A percentile compares a stretch with the other conserved stretches of the same genome.
Evolutionary conservation across 2,329 filamentous ascomycete genomes (phyloP).

Genomic region (Fusarium begoniae): DNA sequence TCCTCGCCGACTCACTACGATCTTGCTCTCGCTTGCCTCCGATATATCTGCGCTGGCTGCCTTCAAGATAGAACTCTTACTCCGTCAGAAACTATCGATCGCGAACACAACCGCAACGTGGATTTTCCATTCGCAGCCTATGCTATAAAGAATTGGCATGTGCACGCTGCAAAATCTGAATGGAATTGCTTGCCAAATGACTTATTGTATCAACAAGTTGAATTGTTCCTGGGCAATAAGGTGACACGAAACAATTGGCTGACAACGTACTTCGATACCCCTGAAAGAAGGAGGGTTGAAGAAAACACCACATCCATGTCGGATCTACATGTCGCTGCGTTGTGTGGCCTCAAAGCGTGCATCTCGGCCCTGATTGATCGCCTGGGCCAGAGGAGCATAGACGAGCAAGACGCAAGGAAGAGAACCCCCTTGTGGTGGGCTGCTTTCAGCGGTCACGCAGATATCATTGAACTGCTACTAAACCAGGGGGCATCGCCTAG

Average conservation of each 20-base stretch:
- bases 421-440: slow-evolving; percentile 35
- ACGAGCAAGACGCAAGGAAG: neutral
- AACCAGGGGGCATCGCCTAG: slow-evolving; percentile 41
- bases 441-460: slow-evolving; percentile 33
- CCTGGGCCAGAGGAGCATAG: neutral
- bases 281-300: neutral
- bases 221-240: slow-evolving; percentile 1
- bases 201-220: neutral
- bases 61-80: neutral
- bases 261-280: neutral
- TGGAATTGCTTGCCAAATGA: neutral
- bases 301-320: neutral
- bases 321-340: slow-evolving; percentile 21
- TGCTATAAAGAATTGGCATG: slow-evolving; percentile 15
- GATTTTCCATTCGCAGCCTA: slow-evolving; percentile 26
- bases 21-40: slow-evolving; percentile 26
- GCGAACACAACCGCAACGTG: neutral
- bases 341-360: slow-evolving; percentile 15
- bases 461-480: slow-evolving; percentile 31
- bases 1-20: slow-evolving; percentile 18
- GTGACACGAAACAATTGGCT: slow-evolving; percentile 1
- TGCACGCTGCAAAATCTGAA: neutral
- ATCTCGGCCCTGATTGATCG: neutral
- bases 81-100: neutral
- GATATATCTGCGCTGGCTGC: slow-evolving; percentile 21